Evolutionary conservation across 345 rosid species (phyloP).

Genomic region (Dipteronia sinensis): DNA sequence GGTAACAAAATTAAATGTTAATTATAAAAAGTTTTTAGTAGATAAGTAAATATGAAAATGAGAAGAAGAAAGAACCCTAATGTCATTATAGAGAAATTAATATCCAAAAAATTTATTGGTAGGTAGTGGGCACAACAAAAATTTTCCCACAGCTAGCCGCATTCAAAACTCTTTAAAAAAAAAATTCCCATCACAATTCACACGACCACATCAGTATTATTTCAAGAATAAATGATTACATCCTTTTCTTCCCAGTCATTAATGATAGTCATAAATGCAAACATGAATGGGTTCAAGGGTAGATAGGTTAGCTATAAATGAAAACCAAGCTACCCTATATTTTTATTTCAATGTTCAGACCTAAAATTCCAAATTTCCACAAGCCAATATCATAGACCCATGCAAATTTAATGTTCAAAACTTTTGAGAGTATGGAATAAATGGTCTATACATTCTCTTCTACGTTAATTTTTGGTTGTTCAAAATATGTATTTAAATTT

Average conservation of each 20-base stretch:
- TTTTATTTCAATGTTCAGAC: slow-evolving; percentile 19
- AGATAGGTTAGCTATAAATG: slow-evolving; percentile 34
- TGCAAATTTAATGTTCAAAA: background rate
- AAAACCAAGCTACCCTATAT: background rate
- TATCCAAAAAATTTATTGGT: background rate
- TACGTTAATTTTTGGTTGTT: too few relatives aligned
- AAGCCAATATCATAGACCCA: background rate
- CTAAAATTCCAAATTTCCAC: slow-evolving; percentile 4
- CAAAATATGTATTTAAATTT: too few relatives aligned
- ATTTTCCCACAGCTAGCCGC: too few relatives aligned
- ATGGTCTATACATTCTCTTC: too few relatives aligned
- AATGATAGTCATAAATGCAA: slow-evolving; percentile 30
- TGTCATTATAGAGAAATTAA: background rate
- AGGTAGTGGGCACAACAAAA: background rate
- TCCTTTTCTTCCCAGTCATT: slow-evolving; percentile 12
- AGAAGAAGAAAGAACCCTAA: background rate
- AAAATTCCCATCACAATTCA: too few relatives aligned
- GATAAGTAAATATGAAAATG: too few relatives aligned
- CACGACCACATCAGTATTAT: background rate
- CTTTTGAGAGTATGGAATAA: background rate
- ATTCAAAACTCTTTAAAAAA: too few relatives aligned
- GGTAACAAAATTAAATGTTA: too few relatives aligned
- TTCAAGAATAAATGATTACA: slow-evolving; percentile 8
- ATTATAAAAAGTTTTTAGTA: too few relatives aligned
- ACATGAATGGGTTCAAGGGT: background rate